A percentile compares a stretch with the other conserved stretches of the same genome.
These are phyloP conservation scores for Boletellus ananas DNA, from an alignment of 768 basidiomycete genomes.

Conservation along the genomic window DNA sequence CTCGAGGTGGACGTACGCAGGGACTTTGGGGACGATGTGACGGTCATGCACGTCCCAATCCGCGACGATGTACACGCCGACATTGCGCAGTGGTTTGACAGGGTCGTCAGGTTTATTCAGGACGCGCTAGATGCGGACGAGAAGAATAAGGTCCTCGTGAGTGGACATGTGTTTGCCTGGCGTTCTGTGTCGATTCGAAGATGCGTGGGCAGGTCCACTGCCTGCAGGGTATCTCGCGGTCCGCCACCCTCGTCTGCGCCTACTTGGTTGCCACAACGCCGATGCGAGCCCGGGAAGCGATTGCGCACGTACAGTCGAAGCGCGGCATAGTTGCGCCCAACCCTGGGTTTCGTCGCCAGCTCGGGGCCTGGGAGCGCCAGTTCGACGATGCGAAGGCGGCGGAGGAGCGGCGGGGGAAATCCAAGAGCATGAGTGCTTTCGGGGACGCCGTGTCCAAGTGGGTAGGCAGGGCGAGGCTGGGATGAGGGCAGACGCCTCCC, in stretches of 20 bases:
- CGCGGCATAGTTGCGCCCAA: conserved; percentile 66
- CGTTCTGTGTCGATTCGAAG: not conserved
- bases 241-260: conserved; percentile 71
- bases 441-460: conserved; percentile 16
- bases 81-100: conserved; percentile 44
- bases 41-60: conserved; percentile 50
- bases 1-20: conserved; percentile 41
- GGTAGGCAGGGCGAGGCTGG: conserved; percentile 8
- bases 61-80: conserved; percentile 39
- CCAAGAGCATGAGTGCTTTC: conserved; percentile 3
- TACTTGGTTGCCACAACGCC: conserved; percentile 54
- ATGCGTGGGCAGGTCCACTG: conserved; percentile 61
- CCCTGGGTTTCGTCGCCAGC: conserved; percentile 60
- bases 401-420: conserved; percentile 12
- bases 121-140: conserved; percentile 43
- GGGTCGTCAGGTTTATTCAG: conserved; percentile 51
- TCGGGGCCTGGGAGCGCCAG: conserved; percentile 35
- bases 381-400: conserved; percentile 25
- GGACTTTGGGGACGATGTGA: conserved; percentile 32
- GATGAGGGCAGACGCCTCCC: not conserved
- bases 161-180: conserved; percentile 16
- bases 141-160: conserved; percentile 46
- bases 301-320: conserved; percentile 50
- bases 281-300: conserved; percentile 52
- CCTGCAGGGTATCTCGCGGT: conserved; percentile 69